Conservation (phyloP, 1,284 basidiomycete species). For the Ganoderma meredithae region DNA sequence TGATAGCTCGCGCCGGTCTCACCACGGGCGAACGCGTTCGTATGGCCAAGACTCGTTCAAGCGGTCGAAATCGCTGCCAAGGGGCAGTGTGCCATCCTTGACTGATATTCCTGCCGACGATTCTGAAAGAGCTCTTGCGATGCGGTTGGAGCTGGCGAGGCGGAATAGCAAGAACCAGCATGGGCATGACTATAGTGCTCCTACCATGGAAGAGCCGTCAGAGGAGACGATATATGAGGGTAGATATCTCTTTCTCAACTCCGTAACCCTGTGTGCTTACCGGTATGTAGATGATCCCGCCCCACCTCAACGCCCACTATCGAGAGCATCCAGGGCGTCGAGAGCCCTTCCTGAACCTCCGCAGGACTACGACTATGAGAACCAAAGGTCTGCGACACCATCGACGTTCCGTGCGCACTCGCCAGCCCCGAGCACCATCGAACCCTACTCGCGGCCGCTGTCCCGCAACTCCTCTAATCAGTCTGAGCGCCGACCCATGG, state of each 20-base stretch:
- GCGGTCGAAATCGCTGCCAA: constrained; percentile 45
- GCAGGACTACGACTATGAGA: constrained; percentile 46
- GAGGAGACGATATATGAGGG: constrained; percentile 82
- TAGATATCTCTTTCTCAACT: constrained; percentile 36
- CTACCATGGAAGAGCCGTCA: constrained; percentile 53
- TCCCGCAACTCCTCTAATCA: constrained; percentile 59
- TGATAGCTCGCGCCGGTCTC: constrained; percentile 20
- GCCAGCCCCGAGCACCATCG: constrained; percentile 42
- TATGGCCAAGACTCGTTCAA: constrained; percentile 20
- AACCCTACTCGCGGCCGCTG: constrained; percentile 44
- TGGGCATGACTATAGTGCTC: constrained; percentile 48
- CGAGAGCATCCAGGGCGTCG: constrained; percentile 51
- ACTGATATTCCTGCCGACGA: constrained; percentile 52
- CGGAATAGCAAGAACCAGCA: constrained; percentile 82
- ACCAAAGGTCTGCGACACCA: constrained; percentile 45
- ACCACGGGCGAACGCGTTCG: constrained; percentile 21
- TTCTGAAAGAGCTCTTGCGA: constrained; percentile 77
- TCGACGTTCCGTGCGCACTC: constrained; percentile 29
- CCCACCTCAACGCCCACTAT: constrained; percentile 57
- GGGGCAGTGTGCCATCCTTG: constrained; percentile 38
- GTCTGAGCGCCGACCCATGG: constrained; percentile 56
- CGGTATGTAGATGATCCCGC: constrained; percentile 64
- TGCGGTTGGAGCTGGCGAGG: constrained; percentile 79
- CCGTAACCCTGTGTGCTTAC: neutral
- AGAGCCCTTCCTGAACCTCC: constrained; percentile 37